A percentile compares a stretch with the other conserved stretches of the same genome.
Conservation (phyloP, 352 stramenopile genomes). For the Phytopythium helicoides region DNA sequence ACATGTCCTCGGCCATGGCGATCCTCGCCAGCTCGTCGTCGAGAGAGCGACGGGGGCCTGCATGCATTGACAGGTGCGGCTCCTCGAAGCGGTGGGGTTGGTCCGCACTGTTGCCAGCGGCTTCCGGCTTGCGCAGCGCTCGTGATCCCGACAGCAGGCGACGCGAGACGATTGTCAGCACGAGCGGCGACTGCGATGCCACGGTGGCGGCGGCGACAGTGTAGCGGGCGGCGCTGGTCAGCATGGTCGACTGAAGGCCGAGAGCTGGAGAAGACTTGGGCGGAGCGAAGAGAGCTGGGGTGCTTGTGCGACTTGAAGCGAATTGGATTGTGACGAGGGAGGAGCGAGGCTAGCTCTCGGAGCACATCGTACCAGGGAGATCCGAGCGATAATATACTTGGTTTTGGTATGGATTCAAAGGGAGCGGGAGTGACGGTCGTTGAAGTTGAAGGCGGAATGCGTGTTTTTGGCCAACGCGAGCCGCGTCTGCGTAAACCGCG, state of each 20-base stretch:
- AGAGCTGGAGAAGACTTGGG: no score
- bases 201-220: constrained; percentile 2
- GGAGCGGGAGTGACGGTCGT: background rate
- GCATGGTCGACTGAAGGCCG: background rate
- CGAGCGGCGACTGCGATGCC: constrained; percentile 2
- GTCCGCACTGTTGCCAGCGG: background rate
- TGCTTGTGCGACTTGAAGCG: background rate
- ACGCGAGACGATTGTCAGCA: background rate
- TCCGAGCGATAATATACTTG: background rate
- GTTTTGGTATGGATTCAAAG: background rate
- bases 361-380: no score
- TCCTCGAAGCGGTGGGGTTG: constrained; percentile 4
- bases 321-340: constrained; percentile 9
- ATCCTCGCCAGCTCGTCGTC: constrained; percentile 4
- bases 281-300: no score
- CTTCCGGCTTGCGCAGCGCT: background rate
- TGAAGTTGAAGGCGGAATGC: constrained; percentile 3
- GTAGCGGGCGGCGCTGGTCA: constrained; percentile 2
- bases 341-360: background rate
- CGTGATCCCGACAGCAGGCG: constrained; percentile 3
- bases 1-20: constrained; percentile 2
- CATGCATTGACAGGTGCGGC: constrained; percentile 6
- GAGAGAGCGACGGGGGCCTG: constrained; percentile 1
- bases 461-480: background rate
- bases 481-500: background rate